These are phyloP conservation scores for Hemileccinum rubropunctum DNA, from an alignment of 768 basidiomycete species.

Conservation along the genomic window DNA sequence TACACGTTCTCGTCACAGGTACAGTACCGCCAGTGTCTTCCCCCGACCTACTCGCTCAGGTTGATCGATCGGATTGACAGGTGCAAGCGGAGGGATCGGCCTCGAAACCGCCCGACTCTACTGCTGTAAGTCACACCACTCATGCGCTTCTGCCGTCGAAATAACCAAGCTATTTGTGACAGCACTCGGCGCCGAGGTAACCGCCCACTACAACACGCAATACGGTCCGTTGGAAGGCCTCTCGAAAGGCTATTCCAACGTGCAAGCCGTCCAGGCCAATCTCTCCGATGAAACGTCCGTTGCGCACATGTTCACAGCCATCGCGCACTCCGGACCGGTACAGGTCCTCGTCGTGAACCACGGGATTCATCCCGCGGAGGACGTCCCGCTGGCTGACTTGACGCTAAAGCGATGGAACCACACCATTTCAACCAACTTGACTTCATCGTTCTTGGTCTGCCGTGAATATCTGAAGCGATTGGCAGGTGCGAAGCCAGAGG, in stretches of 20 bases:
- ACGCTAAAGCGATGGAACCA: conserved; percentile 59
- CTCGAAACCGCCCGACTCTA: conserved; percentile 57
- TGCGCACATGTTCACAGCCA: conserved; percentile 43
- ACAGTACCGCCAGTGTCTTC: background rate
- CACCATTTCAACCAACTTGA: conserved; percentile 63
- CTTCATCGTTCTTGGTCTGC: conserved; percentile 64
- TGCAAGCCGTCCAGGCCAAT: conserved; percentile 50
- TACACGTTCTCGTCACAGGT: conserved; percentile 74
- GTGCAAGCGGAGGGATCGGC: conserved; percentile 77
- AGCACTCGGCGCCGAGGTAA: conserved; percentile 72
- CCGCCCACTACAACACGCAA: conserved; percentile 68
- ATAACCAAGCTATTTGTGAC: background rate
- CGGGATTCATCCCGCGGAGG: conserved; percentile 45
- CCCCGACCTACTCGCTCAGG: background rate
- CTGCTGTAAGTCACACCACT: conserved; percentile 39
- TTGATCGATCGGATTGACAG: conserved; percentile 31
- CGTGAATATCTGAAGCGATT: conserved; percentile 56
- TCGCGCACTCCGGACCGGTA: conserved; percentile 43
- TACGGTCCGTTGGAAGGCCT: conserved; percentile 41
- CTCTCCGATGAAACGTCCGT: conserved; percentile 58
- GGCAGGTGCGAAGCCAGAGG: conserved; percentile 32
- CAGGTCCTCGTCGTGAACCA: conserved; percentile 65
- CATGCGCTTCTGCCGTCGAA: background rate
- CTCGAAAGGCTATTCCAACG: conserved; percentile 30
- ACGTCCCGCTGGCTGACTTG: conserved; percentile 55